Conservation (phyloP, 169 alveolate species). For the Cyclospora cayetanensis region DNA sequence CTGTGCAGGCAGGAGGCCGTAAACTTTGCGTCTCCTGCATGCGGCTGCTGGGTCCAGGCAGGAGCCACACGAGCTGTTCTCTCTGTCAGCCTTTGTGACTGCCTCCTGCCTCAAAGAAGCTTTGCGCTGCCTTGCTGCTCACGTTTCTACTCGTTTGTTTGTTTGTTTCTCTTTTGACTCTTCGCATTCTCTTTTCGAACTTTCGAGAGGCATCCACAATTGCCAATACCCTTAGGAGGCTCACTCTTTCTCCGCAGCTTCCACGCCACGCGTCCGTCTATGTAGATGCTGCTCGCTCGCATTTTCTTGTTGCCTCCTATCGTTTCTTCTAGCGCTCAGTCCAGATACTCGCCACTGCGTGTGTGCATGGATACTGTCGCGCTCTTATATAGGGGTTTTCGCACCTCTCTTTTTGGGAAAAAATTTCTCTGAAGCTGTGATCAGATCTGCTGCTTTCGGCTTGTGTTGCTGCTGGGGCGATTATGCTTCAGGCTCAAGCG, state of each 20-base stretch:
- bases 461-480: not conserved
- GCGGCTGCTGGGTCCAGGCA: too few relatives aligned
- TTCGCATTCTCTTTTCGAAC: not conserved
- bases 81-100: not conserved
- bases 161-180: not conserved
- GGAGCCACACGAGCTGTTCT: too few relatives aligned
- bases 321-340: too few relatives aligned
- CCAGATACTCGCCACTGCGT: not conserved
- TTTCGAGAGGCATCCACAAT: too few relatives aligned
- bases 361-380: not conserved
- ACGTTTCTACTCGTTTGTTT: not conserved
- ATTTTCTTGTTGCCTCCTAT: too few relatives aligned
- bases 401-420: not conserved
- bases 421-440: not conserved
- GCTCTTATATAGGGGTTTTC: not conserved
- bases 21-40: too few relatives aligned
- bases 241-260: not conserved
- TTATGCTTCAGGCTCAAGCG: constrained; percentile 81
- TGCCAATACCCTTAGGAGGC: too few relatives aligned
- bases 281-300: too few relatives aligned
- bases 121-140: not conserved
- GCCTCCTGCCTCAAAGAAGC: too few relatives aligned
- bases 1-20: too few relatives aligned
- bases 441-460: not conserved
- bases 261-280: not conserved